A percentile compares a stretch with the other conserved stretches of the same genome.
phyloP scores from a whole-genome alignment of 345 rosid genomes.

The Clarkia xantiana region DNA sequence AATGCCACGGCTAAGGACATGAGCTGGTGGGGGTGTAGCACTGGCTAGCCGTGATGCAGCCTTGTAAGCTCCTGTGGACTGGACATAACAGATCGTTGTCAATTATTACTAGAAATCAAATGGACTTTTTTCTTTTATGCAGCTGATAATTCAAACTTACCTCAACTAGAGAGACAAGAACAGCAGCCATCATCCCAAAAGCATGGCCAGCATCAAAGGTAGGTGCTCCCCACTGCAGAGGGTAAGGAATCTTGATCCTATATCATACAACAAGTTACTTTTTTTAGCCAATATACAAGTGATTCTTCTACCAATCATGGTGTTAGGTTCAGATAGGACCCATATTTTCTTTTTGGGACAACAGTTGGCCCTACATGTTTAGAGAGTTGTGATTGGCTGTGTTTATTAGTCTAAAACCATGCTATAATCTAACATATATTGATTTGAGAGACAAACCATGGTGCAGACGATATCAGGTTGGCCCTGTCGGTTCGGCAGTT shows the following conservation, averaged over 20 bases:
- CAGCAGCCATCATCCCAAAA: slow-evolving; percentile 98
- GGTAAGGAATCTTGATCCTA: slow-evolving; percentile 96
- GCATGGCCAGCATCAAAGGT: slow-evolving; percentile 96
- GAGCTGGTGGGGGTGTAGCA: slow-evolving; percentile 98
- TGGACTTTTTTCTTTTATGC: not conserved
- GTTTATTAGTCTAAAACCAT: no score
- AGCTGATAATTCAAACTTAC: slow-evolving; percentile 17
- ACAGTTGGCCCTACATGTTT: no score
- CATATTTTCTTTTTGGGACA: no score
- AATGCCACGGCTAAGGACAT: slow-evolving; percentile 94
- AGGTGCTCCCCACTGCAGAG: slow-evolving; percentile 99
- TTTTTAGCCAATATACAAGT: no score
- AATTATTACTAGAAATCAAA: no score
- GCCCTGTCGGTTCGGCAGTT: slow-evolving; percentile 94
- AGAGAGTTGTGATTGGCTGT: not conserved
- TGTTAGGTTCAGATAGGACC: no score
- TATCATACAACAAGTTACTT: not conserved
- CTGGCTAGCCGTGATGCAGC: slow-evolving; percentile 92
- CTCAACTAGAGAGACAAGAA: slow-evolving; percentile 84
- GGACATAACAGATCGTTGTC: no score
- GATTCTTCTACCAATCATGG: no score
- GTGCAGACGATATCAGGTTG: slow-evolving; percentile 96
- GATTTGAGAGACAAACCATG: slow-evolving; percentile 35
- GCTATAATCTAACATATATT: no score
- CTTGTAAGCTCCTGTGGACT: slow-evolving; percentile 96